phyloP scores from a whole-genome alignment of 495 filamentous ascomycete genomes.

The Xylaria sp. region DNA sequence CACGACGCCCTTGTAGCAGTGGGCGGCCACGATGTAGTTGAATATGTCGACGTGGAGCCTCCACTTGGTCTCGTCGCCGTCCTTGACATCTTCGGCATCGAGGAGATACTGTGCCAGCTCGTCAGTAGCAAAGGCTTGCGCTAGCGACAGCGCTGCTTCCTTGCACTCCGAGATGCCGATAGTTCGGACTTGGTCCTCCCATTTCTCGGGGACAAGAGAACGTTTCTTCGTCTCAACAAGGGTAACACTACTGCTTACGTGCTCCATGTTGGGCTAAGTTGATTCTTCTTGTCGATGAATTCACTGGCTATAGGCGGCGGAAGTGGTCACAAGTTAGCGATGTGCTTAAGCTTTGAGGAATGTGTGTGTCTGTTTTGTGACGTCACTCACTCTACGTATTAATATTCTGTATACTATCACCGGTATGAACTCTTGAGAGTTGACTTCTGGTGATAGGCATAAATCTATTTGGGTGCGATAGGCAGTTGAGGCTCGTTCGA shows the following conservation, averaged over 20 bases:
- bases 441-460: constrained; percentile 75
- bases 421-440: constrained; percentile 74
- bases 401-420: constrained; percentile 66
- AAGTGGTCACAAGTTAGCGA: constrained; percentile 3
- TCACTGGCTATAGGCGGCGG: constrained; percentile 9
- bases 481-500: constrained; percentile 70
- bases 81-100: constrained; percentile 68
- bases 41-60: constrained; percentile 75
- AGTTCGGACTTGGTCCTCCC: constrained; percentile 61
- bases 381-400: constrained; percentile 43
- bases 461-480: constrained; percentile 74
- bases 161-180: constrained; percentile 68
- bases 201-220: constrained; percentile 55
- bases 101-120: constrained; percentile 75
- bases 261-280: constrained; percentile 44
- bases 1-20: constrained; percentile 72
- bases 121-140: constrained; percentile 78
- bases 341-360: not conserved
- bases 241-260: constrained; percentile 47
- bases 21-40: constrained; percentile 74
- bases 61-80: constrained; percentile 70
- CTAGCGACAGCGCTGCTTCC: constrained; percentile 69
- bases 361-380: not conserved
- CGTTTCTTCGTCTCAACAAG: constrained; percentile 53
- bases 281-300: constrained; percentile 23